These are phyloP conservation scores for Camellia japonica DNA, from an alignment of 148 eudicot genomes.

Conservation along the genomic window DNA sequence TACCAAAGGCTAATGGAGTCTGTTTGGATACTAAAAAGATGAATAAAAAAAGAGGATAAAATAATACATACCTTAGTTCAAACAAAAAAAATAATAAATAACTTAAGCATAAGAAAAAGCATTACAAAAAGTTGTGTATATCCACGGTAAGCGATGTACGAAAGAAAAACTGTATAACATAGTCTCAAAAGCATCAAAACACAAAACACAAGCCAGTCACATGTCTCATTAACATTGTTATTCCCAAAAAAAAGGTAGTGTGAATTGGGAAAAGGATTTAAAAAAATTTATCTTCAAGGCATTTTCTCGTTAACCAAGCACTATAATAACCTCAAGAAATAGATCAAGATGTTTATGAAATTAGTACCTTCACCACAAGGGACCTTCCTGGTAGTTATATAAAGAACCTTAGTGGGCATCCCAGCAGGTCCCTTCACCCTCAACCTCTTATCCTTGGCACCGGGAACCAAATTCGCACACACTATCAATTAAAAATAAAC, in stretches of 20 bases:
- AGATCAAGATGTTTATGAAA: neutral
- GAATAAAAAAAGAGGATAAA: neutral
- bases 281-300: too few species aligned
- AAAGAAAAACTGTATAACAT: too few species aligned
- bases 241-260: too few species aligned
- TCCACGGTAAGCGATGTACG: too few species aligned
- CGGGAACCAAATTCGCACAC: conserved; percentile 84
- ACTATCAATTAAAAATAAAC: conserved; percentile 27
- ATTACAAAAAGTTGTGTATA: too few species aligned
- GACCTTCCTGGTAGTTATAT: conserved; percentile 83
- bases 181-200: too few species aligned
- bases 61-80: too few species aligned
- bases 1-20: neutral
- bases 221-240: neutral
- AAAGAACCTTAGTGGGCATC: conserved; percentile 90
- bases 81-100: too few species aligned
- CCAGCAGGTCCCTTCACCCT: conserved; percentile 97
- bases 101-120: neutral
- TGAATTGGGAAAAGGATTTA: too few species aligned
- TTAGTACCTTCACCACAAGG: conserved; percentile 95
- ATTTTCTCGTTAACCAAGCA: neutral
- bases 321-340: neutral
- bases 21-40: neutral
- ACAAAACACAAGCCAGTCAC: neutral
- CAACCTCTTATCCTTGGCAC: conserved; percentile 90